Base-by-base conservation (phyloP, 768 basidiomycete genomes). In the Crassisporium funariophilum region DNA sequence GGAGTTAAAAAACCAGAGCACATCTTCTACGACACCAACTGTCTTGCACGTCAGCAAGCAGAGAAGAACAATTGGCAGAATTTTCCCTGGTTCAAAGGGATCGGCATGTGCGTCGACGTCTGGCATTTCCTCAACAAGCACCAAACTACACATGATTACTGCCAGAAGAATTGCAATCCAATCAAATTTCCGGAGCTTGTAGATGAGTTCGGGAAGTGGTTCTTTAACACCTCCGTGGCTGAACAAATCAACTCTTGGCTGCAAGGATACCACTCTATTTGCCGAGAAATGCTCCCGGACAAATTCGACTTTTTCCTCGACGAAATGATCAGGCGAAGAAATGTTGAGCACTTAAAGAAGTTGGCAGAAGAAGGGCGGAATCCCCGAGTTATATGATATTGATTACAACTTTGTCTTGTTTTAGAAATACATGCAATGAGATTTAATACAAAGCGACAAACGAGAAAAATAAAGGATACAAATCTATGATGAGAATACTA, bases 191-290 rank as follows among this genome's bases (percentile, higher is more conserved):
- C 46, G 1, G 51, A 57, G 41, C 52, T 63, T 1, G 9, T 59
- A 4, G 50, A 47, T 35, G 48, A 49, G n/a, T 44, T 50, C 21
- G 39, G 47, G 7, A 25, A 35, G 2, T 55, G 54, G 54, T 35
- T 34, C 11, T 57, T 60, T 45, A 60, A 60, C 21, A 46, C 56
- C 0, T 60, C 52, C 11, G 44, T 63, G 1, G 66, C 68, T 6
- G 70, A 72, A 51, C 66, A 68, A 48, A 51, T 55, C 2, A 72
- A 72, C 45, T 60, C 56, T 4, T 72, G 71, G 70, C 43, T 70
- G 2, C 63, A 62, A 2, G 61, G 66, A 4, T 71, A 68, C 36
- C 60, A 64, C 5, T 36, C 65, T 0, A 70, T 71, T 1, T 55
- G 55, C 10, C 25, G 59, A 1, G 67, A 70, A 44, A 73, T 73